Base-by-base conservation (phyloP, 805 yeast species). In the Alloascoidea africana region DNA sequence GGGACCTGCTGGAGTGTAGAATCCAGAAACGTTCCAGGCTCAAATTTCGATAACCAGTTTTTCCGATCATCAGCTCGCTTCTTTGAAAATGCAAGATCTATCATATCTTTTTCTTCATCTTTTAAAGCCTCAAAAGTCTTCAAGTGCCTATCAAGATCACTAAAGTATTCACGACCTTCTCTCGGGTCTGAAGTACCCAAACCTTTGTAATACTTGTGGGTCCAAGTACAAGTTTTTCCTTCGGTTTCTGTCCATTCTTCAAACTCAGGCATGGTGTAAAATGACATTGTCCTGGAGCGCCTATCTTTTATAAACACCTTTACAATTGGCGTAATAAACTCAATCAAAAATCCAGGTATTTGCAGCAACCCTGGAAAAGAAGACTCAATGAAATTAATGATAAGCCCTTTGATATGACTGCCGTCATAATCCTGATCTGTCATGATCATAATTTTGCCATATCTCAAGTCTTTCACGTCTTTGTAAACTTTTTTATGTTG, bases 361-460 rank as follows among this genome's bases (percentile, higher is more conserved):
- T 79, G 81, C 18, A 91, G 63, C 45, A 91, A 62, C 2, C 97
- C 98, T 1, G 97, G 97, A 62, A 91, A 91, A 19, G 94, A 80
- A 3, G 89, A 71, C 56, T 89, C 97, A 41, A 91, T 62, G 51
- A 91, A 91, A 55, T 91, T 91, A 51, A 91, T 91, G 41, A 91
- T 72, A 46, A 91, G 68, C 45, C 98, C 98, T 55, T 91, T 91
- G 55, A 91, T 91, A 63, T 91, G 98, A 14, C 94, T 81, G 43
- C 98, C 98, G 68, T 91, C 98, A 49, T 87, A 94, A 84, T 91
- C 98, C 61, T 91, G 98, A 80, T 91, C 98, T 4, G 98, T 86
- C 97, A 91, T 91, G 54, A 91, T 86, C 97, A 91, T 91, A 37
- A 91, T 70, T 55, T 86, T 95, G 27, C 98, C 98, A 53, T 91